Conservation (phyloP, 805 yeast genomes). For the Hanseniaspora hatyaiensis region DNA sequence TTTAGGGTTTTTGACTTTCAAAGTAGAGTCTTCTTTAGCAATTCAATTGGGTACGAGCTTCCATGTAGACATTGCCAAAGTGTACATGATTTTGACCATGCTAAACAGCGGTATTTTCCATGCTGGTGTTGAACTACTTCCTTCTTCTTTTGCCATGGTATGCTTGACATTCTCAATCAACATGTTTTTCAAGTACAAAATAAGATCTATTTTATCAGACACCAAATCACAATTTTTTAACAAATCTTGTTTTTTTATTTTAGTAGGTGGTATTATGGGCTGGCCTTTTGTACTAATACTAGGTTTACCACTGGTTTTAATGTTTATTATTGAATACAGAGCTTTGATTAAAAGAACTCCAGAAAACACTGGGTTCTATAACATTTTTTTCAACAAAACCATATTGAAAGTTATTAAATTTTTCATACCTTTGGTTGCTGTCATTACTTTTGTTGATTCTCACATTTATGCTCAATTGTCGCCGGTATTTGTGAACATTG, state of each 20-base stretch:
- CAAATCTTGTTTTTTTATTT: slow-evolving; percentile 24
- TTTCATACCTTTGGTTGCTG: slow-evolving; percentile 21
- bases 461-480: slow-evolving; percentile 46
- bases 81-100: slow-evolving; percentile 53
- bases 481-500: slow-evolving; percentile 72
- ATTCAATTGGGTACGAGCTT: slow-evolving; percentile 30
- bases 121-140: slow-evolving; percentile 75
- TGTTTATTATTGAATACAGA: slow-evolving; percentile 22
- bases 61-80: slow-evolving; percentile 31
- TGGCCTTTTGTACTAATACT: slow-evolving; percentile 80
- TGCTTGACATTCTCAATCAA: slow-evolving; percentile 29
- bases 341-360: slow-evolving; percentile 1
- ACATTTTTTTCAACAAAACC: slow-evolving; percentile 22
- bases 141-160: slow-evolving; percentile 65
- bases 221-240: slow-evolving; percentile 22
- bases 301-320: slow-evolving; percentile 47
- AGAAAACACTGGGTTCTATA: slow-evolving; percentile 16
- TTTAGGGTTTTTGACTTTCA: slow-evolving; percentile 33
- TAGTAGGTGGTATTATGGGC: slow-evolving; percentile 66
- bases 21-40: slow-evolving; percentile 45
- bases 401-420: slow-evolving; percentile 19
- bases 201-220: slow-evolving; percentile 1
- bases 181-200: slow-evolving; percentile 23
- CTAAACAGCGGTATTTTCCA: slow-evolving; percentile 77
- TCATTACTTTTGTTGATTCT: slow-evolving; percentile 39